phyloP scores from a whole-genome alignment of 352 stramenopile genomes.

The Pythium sukuiense region DNA sequence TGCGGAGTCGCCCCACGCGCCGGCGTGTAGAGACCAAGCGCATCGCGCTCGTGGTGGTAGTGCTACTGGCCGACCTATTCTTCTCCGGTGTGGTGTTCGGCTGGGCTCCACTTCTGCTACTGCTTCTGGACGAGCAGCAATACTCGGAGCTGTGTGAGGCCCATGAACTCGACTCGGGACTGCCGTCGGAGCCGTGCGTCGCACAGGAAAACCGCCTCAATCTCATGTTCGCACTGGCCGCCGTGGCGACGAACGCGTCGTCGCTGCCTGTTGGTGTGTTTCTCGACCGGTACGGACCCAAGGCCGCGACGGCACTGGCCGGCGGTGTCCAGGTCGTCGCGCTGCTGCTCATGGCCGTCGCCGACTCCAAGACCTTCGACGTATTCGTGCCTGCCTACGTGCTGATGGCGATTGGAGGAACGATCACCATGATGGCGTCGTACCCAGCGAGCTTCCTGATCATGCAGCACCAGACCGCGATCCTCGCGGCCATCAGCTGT shows the following conservation, averaged over 20 bases:
- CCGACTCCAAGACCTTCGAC: slow-evolving; percentile 52
- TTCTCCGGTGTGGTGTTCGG: slow-evolving; percentile 86
- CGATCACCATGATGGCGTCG: slow-evolving; percentile 51
- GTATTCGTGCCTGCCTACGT: slow-evolving; percentile 46
- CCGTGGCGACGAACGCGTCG: slow-evolving; percentile 70
- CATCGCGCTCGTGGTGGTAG: slow-evolving; percentile 62
- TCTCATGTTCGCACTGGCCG: slow-evolving; percentile 82
- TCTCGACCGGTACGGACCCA: slow-evolving; percentile 65
- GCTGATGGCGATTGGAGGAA: slow-evolving; percentile 35
- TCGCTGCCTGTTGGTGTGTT: slow-evolving; percentile 76
- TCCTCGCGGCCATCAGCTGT: slow-evolving; percentile 47
- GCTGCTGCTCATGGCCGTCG: slow-evolving; percentile 67
- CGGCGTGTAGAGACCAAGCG: slow-evolving; percentile 35
- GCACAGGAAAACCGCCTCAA: slow-evolving; percentile 81
- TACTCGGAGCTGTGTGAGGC: slow-evolving; percentile 70
- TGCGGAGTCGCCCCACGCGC: not conserved
- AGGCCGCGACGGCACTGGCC: slow-evolving; percentile 40
- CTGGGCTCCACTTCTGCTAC: slow-evolving; percentile 79
- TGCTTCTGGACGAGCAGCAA: slow-evolving; percentile 78
- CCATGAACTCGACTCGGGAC: not conserved
- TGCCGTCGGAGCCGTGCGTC: slow-evolving; percentile 37
- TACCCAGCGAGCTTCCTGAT: slow-evolving; percentile 46
- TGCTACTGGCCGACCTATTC: slow-evolving; percentile 73
- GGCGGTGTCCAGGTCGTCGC: slow-evolving; percentile 65
- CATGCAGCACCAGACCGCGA: slow-evolving; percentile 37